Evolutionary conservation across 2,329 filamentous ascomycete species (phyloP), one percentile per base, ranked within the genome.

Genomic region (Coniella vitis): DNA sequence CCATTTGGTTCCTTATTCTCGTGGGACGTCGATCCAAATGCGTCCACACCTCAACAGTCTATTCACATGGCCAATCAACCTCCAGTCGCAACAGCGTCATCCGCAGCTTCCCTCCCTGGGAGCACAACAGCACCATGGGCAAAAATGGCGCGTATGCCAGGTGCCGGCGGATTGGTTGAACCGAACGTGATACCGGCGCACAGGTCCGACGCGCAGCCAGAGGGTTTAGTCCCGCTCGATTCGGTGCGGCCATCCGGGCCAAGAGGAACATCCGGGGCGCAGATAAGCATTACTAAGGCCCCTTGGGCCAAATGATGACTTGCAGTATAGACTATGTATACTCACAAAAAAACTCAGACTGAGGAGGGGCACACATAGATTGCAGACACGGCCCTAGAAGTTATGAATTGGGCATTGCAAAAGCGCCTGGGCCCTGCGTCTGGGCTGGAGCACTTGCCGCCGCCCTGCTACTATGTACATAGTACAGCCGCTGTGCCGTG

Each of bases 1-100:
- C 79, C 77, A 3, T 91, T 93, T 57, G 87, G 87, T 21, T 85
- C 83, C 5, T 69, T 93, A n/a, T 89, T 91, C 62, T 79, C 77
- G 34, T 91, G 86, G 84, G 81, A 87, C 2, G 68, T 65, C 40
- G 84, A 90, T 60, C 83, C 83, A 0, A 69, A 78, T 47, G 82
- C 84, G 1, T 57, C 65, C 1, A 56, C 64, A 1, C 74, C 75
- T 0, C 59, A 68, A 7, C 62, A 71, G 20, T 77, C 78, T 7
- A 67, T 78, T 0, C 83, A 87, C 63, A 71, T 80, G 60, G 65
- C 68, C 16, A 81, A 72, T 56, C 79, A 83, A 54, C 76, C 79
- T 4, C 34, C 17, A 8, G 56, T 57, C 12, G 51, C 61, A 8
- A 54, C 61, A 42, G 56, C 57, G 9, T 50, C 61, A 8, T 53